Evolutionary conservation across 768 basidiomycete genomes (phyloP).

Genomic region (Naematelia aurantialba): DNA sequence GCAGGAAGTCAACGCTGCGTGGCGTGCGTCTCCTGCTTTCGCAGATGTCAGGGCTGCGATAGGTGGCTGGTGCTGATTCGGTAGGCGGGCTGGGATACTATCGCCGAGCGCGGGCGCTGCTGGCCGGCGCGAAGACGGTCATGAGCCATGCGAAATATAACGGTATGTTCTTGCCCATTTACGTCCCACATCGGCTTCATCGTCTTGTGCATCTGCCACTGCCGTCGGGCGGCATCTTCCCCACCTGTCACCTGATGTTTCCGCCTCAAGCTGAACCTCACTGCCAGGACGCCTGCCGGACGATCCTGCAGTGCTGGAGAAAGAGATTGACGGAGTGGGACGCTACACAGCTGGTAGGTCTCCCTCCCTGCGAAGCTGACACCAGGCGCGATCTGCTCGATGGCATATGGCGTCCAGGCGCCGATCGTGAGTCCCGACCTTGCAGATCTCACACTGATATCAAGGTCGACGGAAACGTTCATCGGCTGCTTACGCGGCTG

Average conservation of each 20-base stretch:
- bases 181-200: no score
- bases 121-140: slow-evolving; percentile 77
- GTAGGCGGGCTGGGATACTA: slow-evolving; percentile 72
- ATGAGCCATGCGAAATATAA: slow-evolving; percentile 51
- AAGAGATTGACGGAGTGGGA: slow-evolving; percentile 79
- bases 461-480: slow-evolving; percentile 86
- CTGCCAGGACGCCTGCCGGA: slow-evolving; percentile 69
- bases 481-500: slow-evolving; percentile 75
- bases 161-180: slow-evolving; percentile 16
- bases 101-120: slow-evolving; percentile 74
- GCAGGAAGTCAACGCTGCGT: slow-evolving; percentile 75
- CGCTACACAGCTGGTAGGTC: slow-evolving; percentile 77
- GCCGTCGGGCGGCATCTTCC: no score
- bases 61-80: background rate
- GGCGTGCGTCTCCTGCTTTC: slow-evolving; percentile 64
- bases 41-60: no score
- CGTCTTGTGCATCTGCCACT: no score
- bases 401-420: slow-evolving; percentile 76
- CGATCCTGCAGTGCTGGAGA: slow-evolving; percentile 75
- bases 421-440: slow-evolving; percentile 66
- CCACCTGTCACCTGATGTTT: no score
- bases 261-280: background rate
- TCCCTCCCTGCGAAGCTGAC: background rate
- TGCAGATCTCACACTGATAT: slow-evolving; percentile 2
- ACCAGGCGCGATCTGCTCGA: slow-evolving; percentile 57